Evolutionary conservation across 108 stramenopile species (phyloP).

Genomic region (Licmophora abbreviata): DNA sequence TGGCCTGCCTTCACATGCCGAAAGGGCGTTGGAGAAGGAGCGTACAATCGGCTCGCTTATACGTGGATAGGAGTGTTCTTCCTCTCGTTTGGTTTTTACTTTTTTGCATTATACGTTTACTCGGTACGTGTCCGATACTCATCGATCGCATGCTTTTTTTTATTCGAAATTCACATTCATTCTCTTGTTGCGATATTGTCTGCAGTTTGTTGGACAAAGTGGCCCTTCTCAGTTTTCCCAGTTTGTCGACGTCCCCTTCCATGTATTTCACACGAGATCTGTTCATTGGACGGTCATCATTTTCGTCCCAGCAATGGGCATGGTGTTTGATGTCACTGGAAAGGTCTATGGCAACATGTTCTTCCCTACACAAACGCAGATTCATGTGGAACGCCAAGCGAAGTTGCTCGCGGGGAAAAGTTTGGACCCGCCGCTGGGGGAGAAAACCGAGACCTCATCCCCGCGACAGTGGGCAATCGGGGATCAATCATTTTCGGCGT

Average conservation of each 20-base stretch:
- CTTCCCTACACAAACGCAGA: conserved; percentile 82
- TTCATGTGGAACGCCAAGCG: conserved; percentile 64
- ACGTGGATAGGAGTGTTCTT: conserved; percentile 62
- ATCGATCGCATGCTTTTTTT: background rate
- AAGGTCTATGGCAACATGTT: conserved; percentile 78
- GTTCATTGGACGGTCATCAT: conserved; percentile 59
- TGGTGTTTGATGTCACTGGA: conserved; percentile 63
- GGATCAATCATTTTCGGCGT: too few species aligned
- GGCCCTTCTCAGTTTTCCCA: conserved; percentile 42
- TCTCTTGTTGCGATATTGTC: background rate
- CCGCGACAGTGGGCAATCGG: too few species aligned
- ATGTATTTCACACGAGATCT: conserved; percentile 52
- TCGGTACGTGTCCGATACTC: conserved; percentile 20
- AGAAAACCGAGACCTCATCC: background rate
- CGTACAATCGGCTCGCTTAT: conserved; percentile 54
- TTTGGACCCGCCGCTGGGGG: background rate
- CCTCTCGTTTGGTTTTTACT: conserved; percentile 58
- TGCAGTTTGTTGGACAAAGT: conserved; percentile 21
- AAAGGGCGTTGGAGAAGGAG: conserved; percentile 46
- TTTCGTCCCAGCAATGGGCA: conserved; percentile 49
- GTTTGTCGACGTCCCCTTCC: conserved; percentile 44
- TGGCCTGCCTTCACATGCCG: conserved; percentile 60
- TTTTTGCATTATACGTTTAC: conserved; percentile 53
- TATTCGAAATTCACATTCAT: background rate
- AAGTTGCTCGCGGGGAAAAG: too few species aligned